Evolutionary conservation across 164 flowering plant species (phyloP), one percentile per base, ranked within the genome.

Genomic region (Umbilicus rupestris): DNA sequence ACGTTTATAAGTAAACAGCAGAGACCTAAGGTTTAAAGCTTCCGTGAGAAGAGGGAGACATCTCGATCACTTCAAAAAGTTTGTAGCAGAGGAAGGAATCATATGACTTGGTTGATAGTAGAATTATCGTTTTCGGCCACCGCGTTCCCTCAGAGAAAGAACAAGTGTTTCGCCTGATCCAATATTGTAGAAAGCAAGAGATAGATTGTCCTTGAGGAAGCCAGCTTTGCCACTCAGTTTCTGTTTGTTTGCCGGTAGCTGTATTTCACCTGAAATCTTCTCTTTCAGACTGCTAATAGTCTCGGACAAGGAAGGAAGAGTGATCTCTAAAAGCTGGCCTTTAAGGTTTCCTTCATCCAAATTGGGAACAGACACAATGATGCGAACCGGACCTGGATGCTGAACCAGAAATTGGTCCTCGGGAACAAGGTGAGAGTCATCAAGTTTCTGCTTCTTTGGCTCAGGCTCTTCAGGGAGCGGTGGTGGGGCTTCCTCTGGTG

Each of bases 391-490:
- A 69, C 99, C 99, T 70, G 85, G 87, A 83, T 92, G 88, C 68
- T 90, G 93, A 66, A 96, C 89, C 76, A 92, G 72, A 74, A 90
- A 95, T 72, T 90, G 97, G 33, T 90, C 97, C 76, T 95, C 99
- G 11, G 97, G 96, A 66, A 92, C 72, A 67, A 92, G 91, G 63
- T 68, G 19, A 42, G 86, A 76, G 74, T 95, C 99, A 73, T 95
- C 99, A 68, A 87, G 87, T 79, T 79, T 92, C 73, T 84, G 98
- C 76, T 89, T 87, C 81, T 95, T 95, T 42, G 99, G 98, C 78
- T 92, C 99, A 39, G 99, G 97, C 67, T 92, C 99, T 16, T 95
- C 94, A 0, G 97, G 99, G 63, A 90, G 91, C 1, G 99, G 99
- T 2, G 99, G 99, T 72, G 94, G 96, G 65, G 96, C 97, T 75